These are phyloP conservation scores for Massospora cicadina DNA, from an alignment of 371 early-diverging fungal genomes.

Conservation along the genomic window DNA sequence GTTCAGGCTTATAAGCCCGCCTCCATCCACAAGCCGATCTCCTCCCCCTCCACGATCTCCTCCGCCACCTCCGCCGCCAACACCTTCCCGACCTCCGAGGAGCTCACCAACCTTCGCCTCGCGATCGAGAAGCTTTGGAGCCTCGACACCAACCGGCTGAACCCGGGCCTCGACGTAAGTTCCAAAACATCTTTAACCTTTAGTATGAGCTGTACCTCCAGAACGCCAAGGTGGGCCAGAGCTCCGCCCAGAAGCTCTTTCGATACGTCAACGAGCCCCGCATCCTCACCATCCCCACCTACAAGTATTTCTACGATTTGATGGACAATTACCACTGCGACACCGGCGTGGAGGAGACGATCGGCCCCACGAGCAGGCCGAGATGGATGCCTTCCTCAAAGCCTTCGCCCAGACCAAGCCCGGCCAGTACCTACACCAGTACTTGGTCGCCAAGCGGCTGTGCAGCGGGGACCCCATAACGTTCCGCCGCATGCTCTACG, in stretches of 20 bases:
- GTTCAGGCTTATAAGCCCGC: slow-evolving; percentile 9
- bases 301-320: slow-evolving; percentile 18
- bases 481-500: slow-evolving; percentile 18
- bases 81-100: slow-evolving; percentile 10
- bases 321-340: slow-evolving; percentile 23
- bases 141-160: slow-evolving; percentile 22
- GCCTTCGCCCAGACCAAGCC: slow-evolving; percentile 16
- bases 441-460: slow-evolving; percentile 15
- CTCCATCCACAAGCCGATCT: slow-evolving; percentile 4
- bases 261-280: slow-evolving; percentile 14
- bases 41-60: slow-evolving; percentile 4
- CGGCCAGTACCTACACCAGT: slow-evolving; percentile 19
- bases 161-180: slow-evolving; percentile 20
- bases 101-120: slow-evolving; percentile 10
- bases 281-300: slow-evolving; percentile 19
- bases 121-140: slow-evolving; percentile 20
- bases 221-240: neutral
- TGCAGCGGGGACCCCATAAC: slow-evolving; percentile 10
- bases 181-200: neutral
- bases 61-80: neutral
- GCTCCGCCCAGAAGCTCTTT: slow-evolving; percentile 17
- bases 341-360: slow-evolving; percentile 20
- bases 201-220: slow-evolving; percentile 10
- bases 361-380: slow-evolving; percentile 15
- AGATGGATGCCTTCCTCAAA: slow-evolving; percentile 22